Base-by-base conservation (phyloP, 2,329 filamentous ascomycete species). In the Cladophialophora immunda region DNA sequence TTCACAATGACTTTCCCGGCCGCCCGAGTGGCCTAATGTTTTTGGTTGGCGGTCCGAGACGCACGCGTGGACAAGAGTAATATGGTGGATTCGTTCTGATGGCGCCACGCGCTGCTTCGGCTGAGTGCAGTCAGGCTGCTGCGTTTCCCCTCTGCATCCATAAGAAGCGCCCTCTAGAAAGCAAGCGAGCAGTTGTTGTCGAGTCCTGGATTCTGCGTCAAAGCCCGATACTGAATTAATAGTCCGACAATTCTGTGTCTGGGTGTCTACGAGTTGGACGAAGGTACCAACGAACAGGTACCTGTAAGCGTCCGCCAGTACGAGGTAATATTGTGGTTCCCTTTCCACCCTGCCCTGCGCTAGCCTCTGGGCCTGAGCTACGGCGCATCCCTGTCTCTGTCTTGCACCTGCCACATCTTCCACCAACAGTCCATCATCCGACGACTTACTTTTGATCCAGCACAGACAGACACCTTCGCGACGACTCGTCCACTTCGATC, bases 361-460 rank as follows among this genome's bases (percentile, higher is more conserved):
- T 47, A 47, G 41, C 19, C 41, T 47, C 41, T n/a, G 8, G n/a
- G n/a, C 41, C 19, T 22, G 22, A 22, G 41, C 22, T 47, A 22
- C 7, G 41, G 41, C 9, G 52, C 32, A 61, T 50, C 58, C 63
- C 52, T 65, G 57, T 50, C 58, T 52, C 50, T 36, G 22, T 65
- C 47, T 61, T 55, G 66, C 59, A 59, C 32, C 54, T 63, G 59
- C 63, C 63, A 68, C 50, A 56, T 53, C 50, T 32, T 60, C 59
- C 41, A 17, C n/a, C 34, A n/a, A 32, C 53, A 65, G 62, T 65
- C 66, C 64, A 32, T 58, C 55, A 58, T 58, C 41, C 53, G 56
- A 59, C 58, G 55, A 66, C 64, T 61, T 61, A 62, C 61, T 61
- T 67, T 62, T 64, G 41, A 66, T 38, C 58, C 19, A 25, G 17